A percentile compares a stretch with the other conserved stretches of the same genome.
These are phyloP conservation scores for Calendula officinalis DNA, from an alignment of 129 eudicot genomes.

Conservation along the genomic window DNA sequence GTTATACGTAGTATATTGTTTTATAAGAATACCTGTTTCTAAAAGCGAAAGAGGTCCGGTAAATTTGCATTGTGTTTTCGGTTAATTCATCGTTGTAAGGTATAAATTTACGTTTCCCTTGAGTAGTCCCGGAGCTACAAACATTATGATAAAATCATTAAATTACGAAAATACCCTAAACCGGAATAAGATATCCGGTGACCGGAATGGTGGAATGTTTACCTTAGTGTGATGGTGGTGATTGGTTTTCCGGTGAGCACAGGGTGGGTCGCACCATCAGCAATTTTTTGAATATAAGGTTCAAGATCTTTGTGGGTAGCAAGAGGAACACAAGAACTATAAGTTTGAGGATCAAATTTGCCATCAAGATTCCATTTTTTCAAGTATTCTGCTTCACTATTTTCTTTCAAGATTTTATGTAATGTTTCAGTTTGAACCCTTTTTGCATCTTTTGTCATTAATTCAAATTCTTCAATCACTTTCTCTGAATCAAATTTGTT, in stretches of 20 bases:
- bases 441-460: conserved; percentile 57
- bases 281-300: conserved; percentile 66
- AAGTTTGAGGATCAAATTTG: conserved; percentile 57
- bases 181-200: neutral
- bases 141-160: neutral
- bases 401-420: conserved; percentile 61
- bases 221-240: conserved; percentile 68
- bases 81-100: conserved; percentile 71
- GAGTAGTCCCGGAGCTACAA: conserved; percentile 68
- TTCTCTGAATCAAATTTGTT: conserved; percentile 46
- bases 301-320: conserved; percentile 67
- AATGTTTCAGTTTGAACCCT: conserved; percentile 60
- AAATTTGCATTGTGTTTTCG: conserved; percentile 64
- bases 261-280: conserved; percentile 53
- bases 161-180: neutral
- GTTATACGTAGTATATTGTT: neutral
- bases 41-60: conserved; percentile 49
- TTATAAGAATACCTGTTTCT: conserved; percentile 15
- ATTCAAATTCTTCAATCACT: conserved; percentile 62
- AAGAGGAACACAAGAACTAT: conserved; percentile 57
- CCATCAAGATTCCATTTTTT: conserved; percentile 57
- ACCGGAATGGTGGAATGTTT: neutral
- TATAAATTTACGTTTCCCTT: conserved; percentile 76
- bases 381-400: conserved; percentile 61
- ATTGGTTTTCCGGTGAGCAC: conserved; percentile 65